Evolutionary conservation across 345 rosid genomes (phyloP).

Genomic region (Ricinus communis): DNA sequence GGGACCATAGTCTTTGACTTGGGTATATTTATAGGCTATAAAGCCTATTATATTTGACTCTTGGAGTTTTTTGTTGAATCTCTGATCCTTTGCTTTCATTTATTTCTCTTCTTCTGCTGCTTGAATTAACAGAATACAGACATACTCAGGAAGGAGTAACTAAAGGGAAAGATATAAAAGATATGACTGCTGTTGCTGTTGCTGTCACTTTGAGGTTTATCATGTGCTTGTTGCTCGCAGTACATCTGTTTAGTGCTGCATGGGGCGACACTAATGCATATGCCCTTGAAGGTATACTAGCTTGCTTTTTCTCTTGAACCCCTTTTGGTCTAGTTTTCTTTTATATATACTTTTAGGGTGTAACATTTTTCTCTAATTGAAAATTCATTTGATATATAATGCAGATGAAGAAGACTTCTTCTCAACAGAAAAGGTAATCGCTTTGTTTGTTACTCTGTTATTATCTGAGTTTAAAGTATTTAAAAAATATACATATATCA

Average conservation of each 20-base stretch:
- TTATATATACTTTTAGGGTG: background rate
- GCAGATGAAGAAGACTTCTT: slow-evolving; percentile 12
- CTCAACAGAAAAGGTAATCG: slow-evolving; percentile 20
- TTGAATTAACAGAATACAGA: background rate
- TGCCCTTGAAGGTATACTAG: slow-evolving; percentile 24
- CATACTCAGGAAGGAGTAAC: background rate
- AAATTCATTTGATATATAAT: background rate
- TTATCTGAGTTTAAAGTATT: too few relatives aligned
- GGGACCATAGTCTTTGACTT: slow-evolving; percentile 22
- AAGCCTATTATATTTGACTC: background rate
- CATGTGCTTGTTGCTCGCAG: background rate
- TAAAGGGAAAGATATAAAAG: too few relatives aligned
- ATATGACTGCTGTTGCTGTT: slow-evolving; percentile 15
- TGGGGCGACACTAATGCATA: slow-evolving; percentile 13
- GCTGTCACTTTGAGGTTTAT: slow-evolving; percentile 4
- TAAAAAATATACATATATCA: too few relatives aligned
- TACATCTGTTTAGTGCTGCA: slow-evolving; percentile 17
- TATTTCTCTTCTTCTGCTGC: slow-evolving; percentile 6
- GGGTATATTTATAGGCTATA: background rate
- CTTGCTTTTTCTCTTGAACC: too few relatives aligned
- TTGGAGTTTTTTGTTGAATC: background rate
- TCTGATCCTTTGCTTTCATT: slow-evolving; percentile 4
- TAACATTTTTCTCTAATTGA: background rate
- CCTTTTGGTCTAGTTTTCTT: background rate
- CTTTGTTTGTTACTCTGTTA: too few relatives aligned